Conservation (phyloP, 2,329 filamentous ascomycete genomes). For the Exutisphaerella laricina region DNA sequence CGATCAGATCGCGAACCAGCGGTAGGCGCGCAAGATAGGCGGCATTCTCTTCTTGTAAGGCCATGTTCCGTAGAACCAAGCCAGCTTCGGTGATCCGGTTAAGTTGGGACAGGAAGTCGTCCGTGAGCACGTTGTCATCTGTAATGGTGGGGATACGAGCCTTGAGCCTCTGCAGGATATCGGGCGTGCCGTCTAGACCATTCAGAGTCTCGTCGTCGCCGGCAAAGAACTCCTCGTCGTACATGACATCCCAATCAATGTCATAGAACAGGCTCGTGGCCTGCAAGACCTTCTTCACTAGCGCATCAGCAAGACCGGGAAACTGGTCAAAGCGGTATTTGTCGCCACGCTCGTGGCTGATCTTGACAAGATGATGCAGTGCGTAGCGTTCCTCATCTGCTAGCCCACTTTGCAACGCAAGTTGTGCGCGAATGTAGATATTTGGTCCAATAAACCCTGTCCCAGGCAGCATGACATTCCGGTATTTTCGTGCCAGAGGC, state of each 20-base stretch:
- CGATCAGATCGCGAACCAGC: slow-evolving; percentile 73
- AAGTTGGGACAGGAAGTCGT: slow-evolving; percentile 63
- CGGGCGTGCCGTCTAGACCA: slow-evolving; percentile 59
- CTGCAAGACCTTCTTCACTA: slow-evolving; percentile 78
- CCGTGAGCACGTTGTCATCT: slow-evolving; percentile 65
- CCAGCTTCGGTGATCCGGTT: slow-evolving; percentile 78
- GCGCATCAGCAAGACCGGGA: slow-evolving; percentile 76
- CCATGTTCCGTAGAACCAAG: slow-evolving; percentile 89
- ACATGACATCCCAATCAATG: slow-evolving; percentile 73
- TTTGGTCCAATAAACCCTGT: slow-evolving; percentile 67
- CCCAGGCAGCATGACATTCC: slow-evolving; percentile 56
- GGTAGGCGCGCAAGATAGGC: slow-evolving; percentile 69
- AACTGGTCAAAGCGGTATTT: slow-evolving; percentile 96
- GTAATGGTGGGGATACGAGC: slow-evolving; percentile 53
- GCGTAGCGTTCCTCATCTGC: slow-evolving; percentile 85
- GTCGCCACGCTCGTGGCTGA: slow-evolving; percentile 88
- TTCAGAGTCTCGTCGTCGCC: slow-evolving; percentile 55
- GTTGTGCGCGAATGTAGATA: slow-evolving; percentile 83
- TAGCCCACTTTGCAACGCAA: slow-evolving; percentile 74
- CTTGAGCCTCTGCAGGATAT: slow-evolving; percentile 67
- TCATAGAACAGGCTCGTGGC: slow-evolving; percentile 75
- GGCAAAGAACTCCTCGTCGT: slow-evolving; percentile 51
- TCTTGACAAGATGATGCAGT: slow-evolving; percentile 87
- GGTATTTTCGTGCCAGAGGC: slow-evolving; percentile 42
- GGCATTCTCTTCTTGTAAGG: slow-evolving; percentile 86